phyloP scores from a whole-genome alignment of 2,329 filamentous ascomycete genomes.

The Monosporascus sp. region DNA sequence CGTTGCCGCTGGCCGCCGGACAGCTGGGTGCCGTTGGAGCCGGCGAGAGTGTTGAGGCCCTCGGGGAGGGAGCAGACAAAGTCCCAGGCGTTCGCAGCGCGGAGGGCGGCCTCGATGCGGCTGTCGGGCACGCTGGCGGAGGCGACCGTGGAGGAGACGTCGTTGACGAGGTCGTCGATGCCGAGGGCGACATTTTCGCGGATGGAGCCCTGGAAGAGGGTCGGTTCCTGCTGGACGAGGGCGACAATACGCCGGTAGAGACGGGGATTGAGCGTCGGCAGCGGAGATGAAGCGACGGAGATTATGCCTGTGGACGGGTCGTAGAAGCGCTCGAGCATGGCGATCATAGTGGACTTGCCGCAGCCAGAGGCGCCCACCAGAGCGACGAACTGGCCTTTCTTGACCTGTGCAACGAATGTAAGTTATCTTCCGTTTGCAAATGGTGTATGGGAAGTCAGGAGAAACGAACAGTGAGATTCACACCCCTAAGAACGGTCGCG shows the following conservation, averaged over 20 bases:
- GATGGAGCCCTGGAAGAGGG: conserved; percentile 42
- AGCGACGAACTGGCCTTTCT: conserved; percentile 45
- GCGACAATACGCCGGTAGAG: conserved; percentile 47
- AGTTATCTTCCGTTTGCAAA: background rate
- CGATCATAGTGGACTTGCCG: conserved; percentile 57
- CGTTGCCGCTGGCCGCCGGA: conserved; percentile 40
- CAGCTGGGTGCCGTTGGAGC: conserved; percentile 36
- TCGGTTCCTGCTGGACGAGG: conserved; percentile 54
- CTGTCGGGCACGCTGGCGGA: background rate
- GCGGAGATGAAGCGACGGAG: conserved; percentile 35
- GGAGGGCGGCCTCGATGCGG: conserved; percentile 7
- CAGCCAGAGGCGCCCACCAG: conserved; percentile 52
- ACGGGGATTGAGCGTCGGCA: conserved; percentile 37
- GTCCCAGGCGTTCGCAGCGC: conserved; percentile 26
- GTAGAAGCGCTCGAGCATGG: conserved; percentile 42
- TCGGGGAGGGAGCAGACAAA: conserved; percentile 44
- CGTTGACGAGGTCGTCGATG: background rate
- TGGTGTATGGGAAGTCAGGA: background rate
- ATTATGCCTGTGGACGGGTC: conserved; percentile 40
- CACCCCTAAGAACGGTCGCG: conserved; percentile 34
- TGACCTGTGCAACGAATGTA: conserved; percentile 23
- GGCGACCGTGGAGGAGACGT: background rate
- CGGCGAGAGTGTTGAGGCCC: conserved; percentile 37
- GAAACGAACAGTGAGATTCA: conserved; percentile 30
- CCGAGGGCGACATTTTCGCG: conserved; percentile 29